Conservation (phyloP, 202 grass and related monocot species). For the Hordeum pubiflorum region DNA sequence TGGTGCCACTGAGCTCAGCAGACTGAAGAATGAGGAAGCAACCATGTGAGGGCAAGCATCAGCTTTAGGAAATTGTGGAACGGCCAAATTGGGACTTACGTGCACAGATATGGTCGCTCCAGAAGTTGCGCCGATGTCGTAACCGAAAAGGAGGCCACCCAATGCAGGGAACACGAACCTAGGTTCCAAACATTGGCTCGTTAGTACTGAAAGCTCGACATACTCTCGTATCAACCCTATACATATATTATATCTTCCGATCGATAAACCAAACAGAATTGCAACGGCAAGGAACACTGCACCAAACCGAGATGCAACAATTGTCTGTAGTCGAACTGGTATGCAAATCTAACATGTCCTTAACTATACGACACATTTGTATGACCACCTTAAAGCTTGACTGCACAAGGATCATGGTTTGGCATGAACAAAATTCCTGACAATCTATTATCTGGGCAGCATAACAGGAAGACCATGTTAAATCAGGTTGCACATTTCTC, state of each 20-base stretch:
- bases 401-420: background rate
- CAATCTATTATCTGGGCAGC: background rate
- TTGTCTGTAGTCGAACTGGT: background rate
- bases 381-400: background rate
- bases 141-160: constrained; percentile 89
- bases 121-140: constrained; percentile 86
- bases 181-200: constrained; percentile 20
- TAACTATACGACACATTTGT: background rate
- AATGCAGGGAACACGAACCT: constrained; percentile 94
- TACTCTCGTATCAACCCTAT: background rate
- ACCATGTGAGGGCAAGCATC: background rate
- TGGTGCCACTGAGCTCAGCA: constrained; percentile 74
- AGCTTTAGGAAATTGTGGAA: background rate
- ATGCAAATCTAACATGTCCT: background rate
- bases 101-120: constrained; percentile 77
- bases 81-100: constrained; percentile 35
- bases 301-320: background rate
- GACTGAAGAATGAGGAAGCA: constrained; percentile 64
- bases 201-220: constrained; percentile 17
- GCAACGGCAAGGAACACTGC: background rate
- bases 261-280: background rate
- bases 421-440: background rate
- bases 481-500: background rate
- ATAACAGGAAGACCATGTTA: background rate
- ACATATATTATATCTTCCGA: background rate